Conservation (phyloP, 2,329 filamentous ascomycete species). For the Calonectria pauciramosa region DNA sequence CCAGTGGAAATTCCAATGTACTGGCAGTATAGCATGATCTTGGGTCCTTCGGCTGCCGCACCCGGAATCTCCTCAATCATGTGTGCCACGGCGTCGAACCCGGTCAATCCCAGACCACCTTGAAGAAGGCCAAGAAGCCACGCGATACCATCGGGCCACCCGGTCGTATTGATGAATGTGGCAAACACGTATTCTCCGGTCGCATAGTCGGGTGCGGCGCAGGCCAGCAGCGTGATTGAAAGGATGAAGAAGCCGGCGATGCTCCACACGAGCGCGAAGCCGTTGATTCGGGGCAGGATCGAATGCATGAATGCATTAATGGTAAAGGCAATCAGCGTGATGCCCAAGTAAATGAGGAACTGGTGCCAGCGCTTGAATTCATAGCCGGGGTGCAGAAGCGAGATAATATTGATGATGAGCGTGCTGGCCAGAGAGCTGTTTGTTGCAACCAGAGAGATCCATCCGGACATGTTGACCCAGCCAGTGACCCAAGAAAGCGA, state of each 20-base stretch:
- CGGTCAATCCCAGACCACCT: slow-evolving; percentile 50
- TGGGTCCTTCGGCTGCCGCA: slow-evolving; percentile 47
- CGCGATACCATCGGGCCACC: slow-evolving; percentile 51
- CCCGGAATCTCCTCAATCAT: slow-evolving; percentile 54
- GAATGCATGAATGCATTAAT: slow-evolving; percentile 50
- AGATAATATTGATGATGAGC: slow-evolving; percentile 75
- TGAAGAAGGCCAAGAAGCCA: slow-evolving; percentile 52
- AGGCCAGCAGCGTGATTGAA: slow-evolving; percentile 76
- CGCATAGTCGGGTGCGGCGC: slow-evolving; percentile 72
- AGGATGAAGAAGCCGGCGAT: slow-evolving; percentile 77
- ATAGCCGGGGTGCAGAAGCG: slow-evolving; percentile 70
- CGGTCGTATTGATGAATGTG: slow-evolving; percentile 49
- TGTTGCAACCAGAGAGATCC: slow-evolving; percentile 75
- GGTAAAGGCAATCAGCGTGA: slow-evolving; percentile 45
- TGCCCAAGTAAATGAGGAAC: slow-evolving; percentile 66
- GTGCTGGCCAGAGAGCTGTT: slow-evolving; percentile 77
- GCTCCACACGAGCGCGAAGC: slow-evolving; percentile 78
- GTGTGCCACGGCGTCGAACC: slow-evolving; percentile 52
- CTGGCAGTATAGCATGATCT: slow-evolving; percentile 67
- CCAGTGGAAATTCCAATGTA: slow-evolving; percentile 74
- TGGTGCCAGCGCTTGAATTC: slow-evolving; percentile 75
- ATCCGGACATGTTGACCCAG: slow-evolving; percentile 79
- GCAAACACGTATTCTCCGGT: slow-evolving; percentile 49
- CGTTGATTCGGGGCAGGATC: slow-evolving; percentile 64
- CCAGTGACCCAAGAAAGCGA: slow-evolving; percentile 50